Percentiles rank a stretch among this genome's conserved stretches.
These are phyloP conservation scores for Aureoboletus auriporus DNA, from an alignment of 768 basidiomycete genomes.

Conservation along the genomic window DNA sequence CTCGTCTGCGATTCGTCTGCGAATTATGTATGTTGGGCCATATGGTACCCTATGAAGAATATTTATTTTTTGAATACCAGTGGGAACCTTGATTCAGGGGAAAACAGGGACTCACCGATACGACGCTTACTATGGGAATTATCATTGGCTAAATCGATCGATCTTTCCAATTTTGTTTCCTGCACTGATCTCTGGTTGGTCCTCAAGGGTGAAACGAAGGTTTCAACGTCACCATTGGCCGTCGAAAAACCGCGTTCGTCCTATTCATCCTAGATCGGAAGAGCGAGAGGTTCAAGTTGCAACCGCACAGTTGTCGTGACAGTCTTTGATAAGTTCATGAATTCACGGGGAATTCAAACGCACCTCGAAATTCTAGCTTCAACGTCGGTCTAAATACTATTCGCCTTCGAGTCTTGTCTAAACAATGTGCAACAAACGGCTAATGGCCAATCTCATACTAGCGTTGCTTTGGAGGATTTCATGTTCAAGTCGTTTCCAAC, in stretches of 20 bases:
- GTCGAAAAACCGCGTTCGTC: not conserved
- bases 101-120: conserved; percentile 1
- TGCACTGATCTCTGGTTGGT: not conserved
- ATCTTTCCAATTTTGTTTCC: not conserved
- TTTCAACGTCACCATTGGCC: conserved; percentile 1
- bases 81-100: conserved; percentile 3
- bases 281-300: too few relatives aligned
- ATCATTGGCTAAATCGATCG: conserved; percentile 10
- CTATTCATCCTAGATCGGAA: too few relatives aligned
- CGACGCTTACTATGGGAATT: conserved; percentile 9
- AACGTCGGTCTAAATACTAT: not conserved
- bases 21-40: not conserved
- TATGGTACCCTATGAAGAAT: not conserved
- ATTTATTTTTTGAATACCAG: conserved; percentile 1
- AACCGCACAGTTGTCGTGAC: too few relatives aligned
- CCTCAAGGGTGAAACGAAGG: not conserved
- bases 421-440: not conserved
- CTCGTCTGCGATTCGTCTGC: too few relatives aligned
- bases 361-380: not conserved
- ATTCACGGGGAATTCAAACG: not conserved
- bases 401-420: too few relatives aligned
- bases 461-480: too few relatives aligned
- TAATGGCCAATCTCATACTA: not conserved
- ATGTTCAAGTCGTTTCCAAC: too few relatives aligned
- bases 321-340: too few relatives aligned